A percentile compares a stretch with the other conserved stretches of the same genome.
phyloP scores from a whole-genome alignment of 2,329 filamentous ascomycete genomes.

The Fulvia fulva region DNA sequence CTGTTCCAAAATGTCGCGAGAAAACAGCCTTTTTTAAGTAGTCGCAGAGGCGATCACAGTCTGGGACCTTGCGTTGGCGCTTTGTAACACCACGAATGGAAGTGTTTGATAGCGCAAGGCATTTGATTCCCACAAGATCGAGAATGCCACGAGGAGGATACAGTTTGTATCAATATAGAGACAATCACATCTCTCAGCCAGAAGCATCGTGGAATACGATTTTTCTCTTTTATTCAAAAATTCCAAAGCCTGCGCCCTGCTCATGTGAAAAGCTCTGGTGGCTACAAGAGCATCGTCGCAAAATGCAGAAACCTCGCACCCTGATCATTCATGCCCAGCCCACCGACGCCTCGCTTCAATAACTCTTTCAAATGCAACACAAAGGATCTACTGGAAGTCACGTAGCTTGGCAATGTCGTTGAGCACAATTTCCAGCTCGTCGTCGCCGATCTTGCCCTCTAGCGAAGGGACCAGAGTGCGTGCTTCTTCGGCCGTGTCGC shows the following conservation, averaged over 20 bases:
- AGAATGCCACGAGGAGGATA: not conserved
- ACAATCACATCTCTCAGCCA: not conserved
- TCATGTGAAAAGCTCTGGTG: not conserved
- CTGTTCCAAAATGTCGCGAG: not conserved
- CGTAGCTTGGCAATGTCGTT: conserved; percentile 85
- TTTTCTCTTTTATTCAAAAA: not conserved
- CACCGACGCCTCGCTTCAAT: conserved; percentile 8
- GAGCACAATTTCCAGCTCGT: conserved; percentile 80
- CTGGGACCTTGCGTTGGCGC: not conserved
- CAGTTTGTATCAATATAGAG: not conserved
- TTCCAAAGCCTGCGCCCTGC: not conserved
- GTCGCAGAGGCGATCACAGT: not conserved
- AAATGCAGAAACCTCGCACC: not conserved
- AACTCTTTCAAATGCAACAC: not conserved
- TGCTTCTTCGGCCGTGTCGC: conserved; percentile 88
- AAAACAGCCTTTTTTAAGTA: not conserved
- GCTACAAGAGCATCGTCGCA: not conserved
- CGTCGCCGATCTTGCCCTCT: conserved; percentile 83
- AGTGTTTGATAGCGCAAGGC: not conserved
- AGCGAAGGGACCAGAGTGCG: conserved; percentile 92
- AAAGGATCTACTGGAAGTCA: conserved; percentile 33
- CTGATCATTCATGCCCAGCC: not conserved
- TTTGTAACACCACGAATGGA: not conserved
- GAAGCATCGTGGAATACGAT: not conserved
- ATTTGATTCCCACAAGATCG: not conserved